These are phyloP conservation scores for Cercospora beticola DNA, from an alignment of 2,329 filamentous ascomycete genomes.

Conservation along the genomic window DNA sequence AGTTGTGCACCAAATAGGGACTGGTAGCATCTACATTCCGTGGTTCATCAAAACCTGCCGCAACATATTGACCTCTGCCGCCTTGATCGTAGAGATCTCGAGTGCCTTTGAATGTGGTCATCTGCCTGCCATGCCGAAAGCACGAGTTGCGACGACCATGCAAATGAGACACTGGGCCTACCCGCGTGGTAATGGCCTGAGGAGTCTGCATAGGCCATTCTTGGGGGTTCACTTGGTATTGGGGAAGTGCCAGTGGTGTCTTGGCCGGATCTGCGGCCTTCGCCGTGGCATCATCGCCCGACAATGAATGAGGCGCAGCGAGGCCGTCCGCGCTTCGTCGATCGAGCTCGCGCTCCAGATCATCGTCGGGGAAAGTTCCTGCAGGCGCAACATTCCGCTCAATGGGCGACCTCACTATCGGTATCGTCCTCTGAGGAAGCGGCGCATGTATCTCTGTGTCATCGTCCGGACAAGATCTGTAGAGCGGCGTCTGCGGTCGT, in stretches of 20 bases:
- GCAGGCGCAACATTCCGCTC: slow-evolving; percentile 1
- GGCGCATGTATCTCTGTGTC: slow-evolving; percentile 29
- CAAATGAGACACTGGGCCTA: slow-evolving; percentile 23
- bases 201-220: neutral
- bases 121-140: slow-evolving; percentile 36
- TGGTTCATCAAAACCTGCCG: slow-evolving; percentile 28
- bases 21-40: slow-evolving; percentile 36
- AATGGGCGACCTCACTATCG: slow-evolving; percentile 13
- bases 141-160: slow-evolving; percentile 32
- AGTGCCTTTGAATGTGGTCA: slow-evolving; percentile 17
- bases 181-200: neutral
- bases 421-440: slow-evolving; percentile 24
- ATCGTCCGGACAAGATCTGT: slow-evolving; percentile 25
- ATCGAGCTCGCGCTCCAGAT: neutral
- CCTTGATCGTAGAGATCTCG: slow-evolving; percentile 32
- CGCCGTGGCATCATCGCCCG: neutral
- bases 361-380: neutral
- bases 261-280: neutral
- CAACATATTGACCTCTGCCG: slow-evolving; percentile 34
- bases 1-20: slow-evolving; percentile 23
- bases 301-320: neutral
- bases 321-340: neutral
- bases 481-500: slow-evolving; percentile 31
- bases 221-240: neutral
- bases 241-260: neutral